Conservation (phyloP, 2,329 filamentous ascomycete genomes). For the Acarospora socialis region DNA sequence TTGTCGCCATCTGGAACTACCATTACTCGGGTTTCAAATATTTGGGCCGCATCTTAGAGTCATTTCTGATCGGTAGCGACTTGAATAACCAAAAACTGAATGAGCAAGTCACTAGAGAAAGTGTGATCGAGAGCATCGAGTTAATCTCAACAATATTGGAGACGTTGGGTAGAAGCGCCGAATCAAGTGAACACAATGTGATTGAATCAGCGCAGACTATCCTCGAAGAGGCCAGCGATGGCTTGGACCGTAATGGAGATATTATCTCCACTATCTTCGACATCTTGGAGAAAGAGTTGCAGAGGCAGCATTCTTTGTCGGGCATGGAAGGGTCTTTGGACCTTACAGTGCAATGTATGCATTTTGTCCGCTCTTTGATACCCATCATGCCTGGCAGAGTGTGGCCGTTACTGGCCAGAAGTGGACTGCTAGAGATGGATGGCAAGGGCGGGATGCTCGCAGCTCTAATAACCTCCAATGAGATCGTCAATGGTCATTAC, state of each 20-base stretch:
- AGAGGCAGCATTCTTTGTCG: constrained; percentile 40
- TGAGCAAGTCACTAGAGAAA: constrained; percentile 37
- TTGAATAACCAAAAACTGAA: constrained; percentile 31
- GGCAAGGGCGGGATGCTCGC: constrained; percentile 63
- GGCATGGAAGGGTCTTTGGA: constrained; percentile 49
- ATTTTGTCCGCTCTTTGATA: constrained; percentile 63
- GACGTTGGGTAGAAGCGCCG: too few relatives aligned
- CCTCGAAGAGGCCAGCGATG: constrained; percentile 36
- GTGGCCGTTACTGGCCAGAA: constrained; percentile 79
- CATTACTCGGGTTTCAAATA: constrained; percentile 67
- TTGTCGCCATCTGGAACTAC: constrained; percentile 60
- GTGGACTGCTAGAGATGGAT: constrained; percentile 62
- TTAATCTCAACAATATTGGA: too few relatives aligned
- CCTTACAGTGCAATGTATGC: constrained; percentile 59
- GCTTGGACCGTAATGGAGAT: constrained; percentile 40
- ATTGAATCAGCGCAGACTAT: constrained; percentile 30
- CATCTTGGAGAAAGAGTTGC: constrained; percentile 59
- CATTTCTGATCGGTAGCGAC: constrained; percentile 44
- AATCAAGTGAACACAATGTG: too few relatives aligned
- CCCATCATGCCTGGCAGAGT: constrained; percentile 64
- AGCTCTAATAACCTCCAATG: constrained; percentile 65
- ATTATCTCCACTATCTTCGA: constrained; percentile 71
- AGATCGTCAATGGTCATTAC: constrained; percentile 63
- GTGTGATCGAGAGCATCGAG: too few relatives aligned
- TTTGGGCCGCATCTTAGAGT: constrained; percentile 60